Conservation (phyloP, 2,329 filamentous ascomycete species). For the Ceratocystis cubensis region DNA sequence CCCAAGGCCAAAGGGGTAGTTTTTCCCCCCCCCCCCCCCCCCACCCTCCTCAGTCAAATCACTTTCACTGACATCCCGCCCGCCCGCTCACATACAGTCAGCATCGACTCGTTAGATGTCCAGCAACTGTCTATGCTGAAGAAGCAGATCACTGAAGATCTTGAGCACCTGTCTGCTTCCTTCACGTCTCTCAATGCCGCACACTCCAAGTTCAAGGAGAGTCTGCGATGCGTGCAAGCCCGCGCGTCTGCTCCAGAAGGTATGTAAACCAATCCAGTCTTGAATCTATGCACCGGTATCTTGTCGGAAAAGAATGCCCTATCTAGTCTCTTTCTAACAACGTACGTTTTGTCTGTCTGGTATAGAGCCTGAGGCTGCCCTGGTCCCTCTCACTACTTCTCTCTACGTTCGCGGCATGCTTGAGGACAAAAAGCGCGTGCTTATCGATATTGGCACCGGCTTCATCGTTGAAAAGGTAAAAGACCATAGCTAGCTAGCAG, state of each 20-base stretch:
- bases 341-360: background rate
- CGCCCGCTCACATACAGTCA: slow-evolving; percentile 29
- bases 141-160: slow-evolving; percentile 89
- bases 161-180: slow-evolving; percentile 83
- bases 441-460: slow-evolving; percentile 88
- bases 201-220: slow-evolving; percentile 85
- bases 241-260: slow-evolving; percentile 25
- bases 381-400: slow-evolving; percentile 90
- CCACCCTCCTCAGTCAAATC: background rate
- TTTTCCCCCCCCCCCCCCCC: no score
- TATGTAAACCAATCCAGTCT: background rate
- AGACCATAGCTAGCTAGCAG: background rate
- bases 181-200: slow-evolving; percentile 83
- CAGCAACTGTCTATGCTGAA: slow-evolving; percentile 86
- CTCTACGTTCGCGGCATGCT: slow-evolving; percentile 83
- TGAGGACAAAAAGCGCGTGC: slow-evolving; percentile 58
- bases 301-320: background rate
- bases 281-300: background rate
- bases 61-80: background rate
- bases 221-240: slow-evolving; percentile 59
- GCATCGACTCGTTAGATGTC: slow-evolving; percentile 62
- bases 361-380: slow-evolving; percentile 43
- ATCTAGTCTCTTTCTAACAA: background rate
- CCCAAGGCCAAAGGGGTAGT: no score
- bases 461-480: slow-evolving; percentile 85